These are phyloP conservation scores for Xanthoconium separans DNA, from an alignment of 1,284 basidiomycete species.

Conservation along the genomic window DNA sequence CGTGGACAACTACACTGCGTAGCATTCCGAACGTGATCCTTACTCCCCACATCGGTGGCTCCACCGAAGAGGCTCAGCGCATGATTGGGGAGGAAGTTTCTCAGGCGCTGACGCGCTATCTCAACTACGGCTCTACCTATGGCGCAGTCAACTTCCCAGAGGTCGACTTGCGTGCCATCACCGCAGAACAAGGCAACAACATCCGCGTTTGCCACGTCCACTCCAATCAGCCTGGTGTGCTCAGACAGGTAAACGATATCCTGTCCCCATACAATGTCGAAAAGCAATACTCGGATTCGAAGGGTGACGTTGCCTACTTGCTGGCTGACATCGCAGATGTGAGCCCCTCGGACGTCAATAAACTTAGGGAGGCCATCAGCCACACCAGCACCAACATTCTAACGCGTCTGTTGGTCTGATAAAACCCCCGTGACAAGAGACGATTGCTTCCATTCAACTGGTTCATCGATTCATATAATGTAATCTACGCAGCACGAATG, in stretches of 20 bases:
- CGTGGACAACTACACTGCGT: constrained; percentile 77
- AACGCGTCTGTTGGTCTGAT: constrained; percentile 77
- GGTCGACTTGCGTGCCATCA: constrained; percentile 92
- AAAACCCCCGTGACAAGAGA: neutral
- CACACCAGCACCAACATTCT: constrained; percentile 85
- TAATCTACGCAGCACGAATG: constrained; percentile 10
- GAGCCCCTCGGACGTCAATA: constrained; percentile 78
- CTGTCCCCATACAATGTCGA: constrained; percentile 97
- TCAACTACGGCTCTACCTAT: constrained; percentile 88
- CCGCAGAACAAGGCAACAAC: constrained; percentile 76
- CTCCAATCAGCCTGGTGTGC: constrained; percentile 96
- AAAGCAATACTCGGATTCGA: constrained; percentile 97
- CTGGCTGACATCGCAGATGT: constrained; percentile 96
- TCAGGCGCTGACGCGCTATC: constrained; percentile 82
- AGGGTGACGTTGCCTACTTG: constrained; percentile 92
- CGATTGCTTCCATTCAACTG: constrained; percentile 34
- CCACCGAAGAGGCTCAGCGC: constrained; percentile 97
- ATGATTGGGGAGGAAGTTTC: constrained; percentile 98
- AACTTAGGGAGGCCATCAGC: constrained; percentile 81
- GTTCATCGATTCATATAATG: constrained; percentile 7
- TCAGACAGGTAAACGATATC: constrained; percentile 92
- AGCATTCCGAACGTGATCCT: constrained; percentile 86
- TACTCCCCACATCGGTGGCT: constrained; percentile 98
- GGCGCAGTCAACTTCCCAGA: constrained; percentile 99
- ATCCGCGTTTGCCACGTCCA: constrained; percentile 97